These are phyloP conservation scores for Cercospora canescens DNA, from an alignment of 2,329 filamentous ascomycete species.

Conservation along the genomic window DNA sequence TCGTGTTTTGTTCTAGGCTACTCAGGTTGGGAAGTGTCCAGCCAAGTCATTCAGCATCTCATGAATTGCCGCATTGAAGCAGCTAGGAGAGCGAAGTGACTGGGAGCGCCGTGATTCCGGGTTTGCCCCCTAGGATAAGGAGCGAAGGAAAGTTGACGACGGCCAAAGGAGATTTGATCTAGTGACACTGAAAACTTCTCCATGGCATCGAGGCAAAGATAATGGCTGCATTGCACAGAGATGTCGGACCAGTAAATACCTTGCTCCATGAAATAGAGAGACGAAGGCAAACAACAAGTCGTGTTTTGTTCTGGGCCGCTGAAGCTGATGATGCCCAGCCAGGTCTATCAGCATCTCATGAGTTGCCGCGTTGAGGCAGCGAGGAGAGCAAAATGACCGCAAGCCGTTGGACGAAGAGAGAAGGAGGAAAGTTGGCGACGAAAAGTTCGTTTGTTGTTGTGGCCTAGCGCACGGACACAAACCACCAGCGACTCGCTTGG, in stretches of 20 bases:
- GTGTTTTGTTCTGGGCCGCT: neutral
- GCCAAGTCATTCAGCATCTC: neutral
- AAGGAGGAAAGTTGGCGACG: neutral
- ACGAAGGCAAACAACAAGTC: neutral
- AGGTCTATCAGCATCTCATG: neutral
- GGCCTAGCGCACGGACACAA: neutral
- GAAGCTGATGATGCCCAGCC: neutral
- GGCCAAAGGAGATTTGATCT: too few species aligned
- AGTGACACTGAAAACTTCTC: neutral
- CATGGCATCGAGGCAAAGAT: neutral
- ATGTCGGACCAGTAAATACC: neutral
- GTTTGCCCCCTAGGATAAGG: too few species aligned
- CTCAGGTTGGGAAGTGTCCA: neutral
- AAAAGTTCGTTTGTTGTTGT: neutral
- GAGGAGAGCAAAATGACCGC: neutral
- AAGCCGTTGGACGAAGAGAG: neutral
- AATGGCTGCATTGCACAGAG: neutral
- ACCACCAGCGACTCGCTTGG: neutral
- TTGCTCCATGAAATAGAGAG: neutral
- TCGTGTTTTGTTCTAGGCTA: neutral
- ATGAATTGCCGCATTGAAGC: neutral
- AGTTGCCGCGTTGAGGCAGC: neutral
- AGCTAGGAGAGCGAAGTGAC: neutral
- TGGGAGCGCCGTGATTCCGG: neutral
- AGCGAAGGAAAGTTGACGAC: neutral